Percentiles rank a stretch among this genome's conserved stretches.
Conservation (phyloP, 2,329 filamentous ascomycete genomes). For the Penicillium sp. region DNA sequence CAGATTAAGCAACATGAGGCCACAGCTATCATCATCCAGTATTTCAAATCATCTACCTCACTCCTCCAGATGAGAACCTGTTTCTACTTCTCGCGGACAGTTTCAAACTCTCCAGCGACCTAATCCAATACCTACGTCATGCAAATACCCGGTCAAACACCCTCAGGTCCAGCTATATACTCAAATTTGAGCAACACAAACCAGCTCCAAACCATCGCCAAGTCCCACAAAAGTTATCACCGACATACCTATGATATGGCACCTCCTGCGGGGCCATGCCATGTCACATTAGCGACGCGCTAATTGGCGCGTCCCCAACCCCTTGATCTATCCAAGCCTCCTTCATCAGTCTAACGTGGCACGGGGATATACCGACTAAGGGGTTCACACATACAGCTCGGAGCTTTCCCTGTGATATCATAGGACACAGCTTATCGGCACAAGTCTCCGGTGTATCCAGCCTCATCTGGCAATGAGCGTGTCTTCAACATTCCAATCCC, state of each 20-base stretch:
- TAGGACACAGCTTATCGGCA: slow-evolving; percentile 1
- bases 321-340: slow-evolving; percentile 2
- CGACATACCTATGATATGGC: background rate
- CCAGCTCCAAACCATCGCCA: no score
- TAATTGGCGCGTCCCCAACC: background rate
- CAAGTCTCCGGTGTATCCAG: slow-evolving; percentile 3
- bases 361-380: background rate
- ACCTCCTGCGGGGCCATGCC: background rate
- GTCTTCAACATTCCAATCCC: slow-evolving; percentile 21
- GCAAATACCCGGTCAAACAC: no score
- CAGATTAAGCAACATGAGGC: no score
- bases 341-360: slow-evolving; percentile 2
- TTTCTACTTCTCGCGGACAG: no score
- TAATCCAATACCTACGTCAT: no score
- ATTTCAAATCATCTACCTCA: no score
- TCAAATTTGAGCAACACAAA: background rate
- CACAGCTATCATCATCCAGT: no score
- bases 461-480: background rate
- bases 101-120: no score
- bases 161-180: no score
- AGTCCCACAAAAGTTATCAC: background rate
- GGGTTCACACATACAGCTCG: slow-evolving; percentile 2
- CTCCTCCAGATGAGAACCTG: no score
- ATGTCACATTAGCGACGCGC: background rate
- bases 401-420: slow-evolving; percentile 8